Conservation (phyloP, 768 basidiomycete species). For the Lactarius pseudohatsudake region DNA sequence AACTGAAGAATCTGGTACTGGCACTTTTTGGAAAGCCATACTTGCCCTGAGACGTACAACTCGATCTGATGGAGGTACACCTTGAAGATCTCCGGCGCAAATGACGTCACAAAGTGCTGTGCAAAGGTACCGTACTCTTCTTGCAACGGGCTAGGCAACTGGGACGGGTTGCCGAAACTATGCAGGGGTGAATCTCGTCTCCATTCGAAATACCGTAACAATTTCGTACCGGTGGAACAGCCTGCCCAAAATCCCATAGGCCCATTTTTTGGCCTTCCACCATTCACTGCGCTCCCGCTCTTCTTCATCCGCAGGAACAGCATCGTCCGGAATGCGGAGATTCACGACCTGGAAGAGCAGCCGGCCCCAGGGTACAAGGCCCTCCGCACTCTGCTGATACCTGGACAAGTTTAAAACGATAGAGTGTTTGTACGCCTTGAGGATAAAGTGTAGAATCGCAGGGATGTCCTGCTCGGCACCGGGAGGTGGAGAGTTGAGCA, state of each 20-base stretch:
- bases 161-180: constrained; percentile 85
- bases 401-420: constrained; percentile 69
- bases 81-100: constrained; percentile 86
- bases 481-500: constrained; percentile 62
- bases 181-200: neutral
- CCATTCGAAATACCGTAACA: neutral
- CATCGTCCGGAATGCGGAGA: constrained; percentile 60
- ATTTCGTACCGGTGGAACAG: constrained; percentile 66
- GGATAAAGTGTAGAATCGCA: constrained; percentile 78
- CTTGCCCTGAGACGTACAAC: constrained; percentile 67
- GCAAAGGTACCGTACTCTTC: constrained; percentile 70
- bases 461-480: constrained; percentile 70
- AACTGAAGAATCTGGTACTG: constrained; percentile 83
- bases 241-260: constrained; percentile 74
- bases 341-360: constrained; percentile 81
- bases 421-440: constrained; percentile 84
- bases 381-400: constrained; percentile 74
- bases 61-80: constrained; percentile 73
- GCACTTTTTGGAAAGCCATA: constrained; percentile 81
- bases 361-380: constrained; percentile 84
- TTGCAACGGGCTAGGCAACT: constrained; percentile 72
- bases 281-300: constrained; percentile 78
- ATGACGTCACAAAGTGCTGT: constrained; percentile 69
- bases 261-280: constrained; percentile 96
- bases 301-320: constrained; percentile 69